A percentile compares a stretch with the other conserved stretches of the same genome.
phyloP scores from a whole-genome alignment of 148 eudicot species.

The Cornus florida region DNA sequence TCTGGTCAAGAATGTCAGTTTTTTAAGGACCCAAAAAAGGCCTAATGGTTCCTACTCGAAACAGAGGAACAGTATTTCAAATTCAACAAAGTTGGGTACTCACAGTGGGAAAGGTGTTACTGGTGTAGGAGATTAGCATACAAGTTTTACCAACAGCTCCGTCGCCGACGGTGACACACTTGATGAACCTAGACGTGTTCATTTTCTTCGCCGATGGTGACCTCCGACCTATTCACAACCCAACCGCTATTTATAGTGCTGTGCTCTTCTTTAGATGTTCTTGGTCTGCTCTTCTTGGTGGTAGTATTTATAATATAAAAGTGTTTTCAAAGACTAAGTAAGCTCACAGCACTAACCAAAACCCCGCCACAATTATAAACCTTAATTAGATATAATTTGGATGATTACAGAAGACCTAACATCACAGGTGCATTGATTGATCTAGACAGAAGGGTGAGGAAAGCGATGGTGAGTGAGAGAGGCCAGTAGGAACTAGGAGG shows the following conservation, averaged over 20 bases:
- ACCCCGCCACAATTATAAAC: no score
- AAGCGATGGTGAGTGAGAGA: no score
- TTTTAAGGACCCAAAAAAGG: background rate
- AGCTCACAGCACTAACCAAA: no score
- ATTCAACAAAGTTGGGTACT: conserved; percentile 1
- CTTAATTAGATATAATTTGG: no score
- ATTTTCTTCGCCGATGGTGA: conserved; percentile 12
- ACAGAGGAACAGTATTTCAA: background rate
- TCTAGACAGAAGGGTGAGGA: no score
- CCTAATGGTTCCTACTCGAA: background rate
- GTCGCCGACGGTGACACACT: conserved; percentile 52
- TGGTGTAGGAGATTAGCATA: conserved; percentile 50
- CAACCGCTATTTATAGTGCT: no score
- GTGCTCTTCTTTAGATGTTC: background rate
- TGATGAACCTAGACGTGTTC: conserved; percentile 47
- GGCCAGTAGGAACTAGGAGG: no score
- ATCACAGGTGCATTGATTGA: no score
- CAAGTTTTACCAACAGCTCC: conserved; percentile 56
- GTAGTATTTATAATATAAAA: no score
- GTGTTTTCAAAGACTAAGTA: no score
- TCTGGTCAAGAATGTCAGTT: background rate
- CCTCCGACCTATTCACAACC: background rate
- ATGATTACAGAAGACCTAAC: no score
- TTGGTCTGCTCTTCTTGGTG: background rate
- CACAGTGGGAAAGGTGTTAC: conserved; percentile 52